Evolutionary conservation across 2,329 filamentous ascomycete genomes (phyloP).

Genomic region (Botrytis porri): DNA sequence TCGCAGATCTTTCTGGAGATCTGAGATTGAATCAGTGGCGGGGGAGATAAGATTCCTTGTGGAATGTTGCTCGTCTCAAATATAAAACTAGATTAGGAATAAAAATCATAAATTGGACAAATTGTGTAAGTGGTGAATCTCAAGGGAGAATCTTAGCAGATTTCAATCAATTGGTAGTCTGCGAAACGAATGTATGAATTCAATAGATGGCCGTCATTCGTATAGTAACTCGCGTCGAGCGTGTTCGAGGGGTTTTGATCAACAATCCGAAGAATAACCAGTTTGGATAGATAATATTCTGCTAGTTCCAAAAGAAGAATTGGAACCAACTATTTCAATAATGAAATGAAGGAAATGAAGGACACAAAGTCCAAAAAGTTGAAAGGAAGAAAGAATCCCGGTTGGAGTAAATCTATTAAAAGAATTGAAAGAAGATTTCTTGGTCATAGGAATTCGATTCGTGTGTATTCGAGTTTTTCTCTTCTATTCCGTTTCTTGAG

Average conservation of each 20-base stretch:
- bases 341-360: neutral
- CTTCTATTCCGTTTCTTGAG: neutral
- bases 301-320: neutral
- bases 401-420: neutral
- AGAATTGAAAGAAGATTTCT: neutral
- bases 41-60: neutral
- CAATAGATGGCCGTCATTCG: neutral
- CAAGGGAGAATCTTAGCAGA: neutral
- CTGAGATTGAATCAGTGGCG: slow-evolving; percentile 2
- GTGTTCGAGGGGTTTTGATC: slow-evolving; percentile 8
- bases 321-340: neutral
- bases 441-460: neutral
- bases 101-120: neutral
- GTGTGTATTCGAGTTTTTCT: neutral
- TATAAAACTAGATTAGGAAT: slow-evolving; percentile 1
- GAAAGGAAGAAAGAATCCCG: neutral
- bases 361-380: neutral
- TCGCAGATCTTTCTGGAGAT: neutral
- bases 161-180: neutral
- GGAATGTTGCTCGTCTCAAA: slow-evolving; percentile 2
- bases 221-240: neutral
- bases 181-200: slow-evolving; percentile 12
- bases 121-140: neutral
- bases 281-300: neutral
- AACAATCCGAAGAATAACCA: neutral